Evolutionary conservation across 1,284 basidiomycete genomes (phyloP).

Genomic region (Rhodotorula sp.): DNA sequence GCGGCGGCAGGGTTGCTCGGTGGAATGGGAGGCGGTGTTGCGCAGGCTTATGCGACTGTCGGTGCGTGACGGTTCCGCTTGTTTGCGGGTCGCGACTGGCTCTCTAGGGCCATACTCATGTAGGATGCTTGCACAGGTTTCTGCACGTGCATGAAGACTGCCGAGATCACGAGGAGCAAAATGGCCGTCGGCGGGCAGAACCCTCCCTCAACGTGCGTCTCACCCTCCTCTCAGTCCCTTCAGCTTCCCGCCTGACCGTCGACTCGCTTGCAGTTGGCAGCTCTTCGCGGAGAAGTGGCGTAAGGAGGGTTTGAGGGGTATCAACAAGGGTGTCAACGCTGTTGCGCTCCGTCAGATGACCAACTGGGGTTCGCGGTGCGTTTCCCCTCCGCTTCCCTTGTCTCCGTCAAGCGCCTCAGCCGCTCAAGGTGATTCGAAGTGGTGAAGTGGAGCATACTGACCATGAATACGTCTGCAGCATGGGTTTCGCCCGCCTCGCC

Average conservation of each 20-base stretch:
- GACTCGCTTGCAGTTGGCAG: constrained; percentile 55
- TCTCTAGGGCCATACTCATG: no score
- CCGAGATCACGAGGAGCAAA: constrained; percentile 97
- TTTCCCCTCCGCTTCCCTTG: constrained; percentile 14
- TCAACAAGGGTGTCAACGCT: constrained; percentile 99
- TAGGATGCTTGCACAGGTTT: constrained; percentile 34
- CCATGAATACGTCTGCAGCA: constrained; percentile 55
- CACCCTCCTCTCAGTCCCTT: neutral
- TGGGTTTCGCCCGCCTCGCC: constrained; percentile 94
- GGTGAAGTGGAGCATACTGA: neutral
- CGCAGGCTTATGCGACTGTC: constrained; percentile 99
- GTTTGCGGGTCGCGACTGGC: neutral
- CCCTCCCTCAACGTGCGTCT: constrained; percentile 73
- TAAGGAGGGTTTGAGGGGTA: constrained; percentile 87
- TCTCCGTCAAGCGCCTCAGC: neutral
- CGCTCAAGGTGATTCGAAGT: neutral
- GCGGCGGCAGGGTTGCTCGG: constrained; percentile 85
- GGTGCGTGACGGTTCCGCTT: constrained; percentile 59
- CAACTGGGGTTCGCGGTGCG: constrained; percentile 96
- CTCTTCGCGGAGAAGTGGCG: constrained; percentile 94
- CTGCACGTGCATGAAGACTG: constrained; percentile 52
- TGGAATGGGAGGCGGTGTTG: constrained; percentile 96
- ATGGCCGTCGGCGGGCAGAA: constrained; percentile 83
- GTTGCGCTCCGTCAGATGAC: constrained; percentile 76
- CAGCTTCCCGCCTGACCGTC: neutral